Percentiles rank a stretch among this genome's conserved stretches.
Conservation (phyloP, 148 eudicot species). For the Vaccinium vitisidaea region DNA sequence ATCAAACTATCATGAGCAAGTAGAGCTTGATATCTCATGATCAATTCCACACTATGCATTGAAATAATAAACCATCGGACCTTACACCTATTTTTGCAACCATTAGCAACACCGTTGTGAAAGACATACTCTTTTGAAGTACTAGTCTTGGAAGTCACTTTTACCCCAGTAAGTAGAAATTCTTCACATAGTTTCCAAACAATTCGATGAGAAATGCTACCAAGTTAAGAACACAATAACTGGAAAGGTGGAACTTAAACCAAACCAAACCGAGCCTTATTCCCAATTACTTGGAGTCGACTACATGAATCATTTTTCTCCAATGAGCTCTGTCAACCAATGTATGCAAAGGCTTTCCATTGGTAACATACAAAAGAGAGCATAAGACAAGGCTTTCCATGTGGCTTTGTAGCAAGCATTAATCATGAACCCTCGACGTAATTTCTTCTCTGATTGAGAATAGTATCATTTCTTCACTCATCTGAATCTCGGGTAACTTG, state of each 20-base stretch:
- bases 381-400: neutral
- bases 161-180: neutral
- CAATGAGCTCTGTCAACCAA: neutral
- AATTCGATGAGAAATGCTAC: neutral
- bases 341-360: too few relatives aligned
- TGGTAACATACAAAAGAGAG: neutral
- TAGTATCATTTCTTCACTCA: neutral
- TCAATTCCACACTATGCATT: neutral
- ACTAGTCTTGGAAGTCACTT: neutral
- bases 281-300: too few relatives aligned
- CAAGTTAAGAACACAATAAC: neutral
- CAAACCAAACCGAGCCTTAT: too few relatives aligned
- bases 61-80: too few relatives aligned
- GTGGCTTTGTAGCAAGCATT: neutral
- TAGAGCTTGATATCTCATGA: constrained; percentile 14
- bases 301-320: neutral
- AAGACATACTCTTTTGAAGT: neutral
- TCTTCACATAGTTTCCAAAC: neutral
- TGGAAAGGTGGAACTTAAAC: neutral
- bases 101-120: neutral
- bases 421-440: neutral
- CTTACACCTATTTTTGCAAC: neutral
- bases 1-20: constrained; percentile 4
- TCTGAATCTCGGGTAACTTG: neutral
- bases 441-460: neutral